A percentile compares a stretch with the other conserved stretches of the same genome.
phyloP scores from a whole-genome alignment of 148 eudicot species.

The Drosera capensis region DNA sequence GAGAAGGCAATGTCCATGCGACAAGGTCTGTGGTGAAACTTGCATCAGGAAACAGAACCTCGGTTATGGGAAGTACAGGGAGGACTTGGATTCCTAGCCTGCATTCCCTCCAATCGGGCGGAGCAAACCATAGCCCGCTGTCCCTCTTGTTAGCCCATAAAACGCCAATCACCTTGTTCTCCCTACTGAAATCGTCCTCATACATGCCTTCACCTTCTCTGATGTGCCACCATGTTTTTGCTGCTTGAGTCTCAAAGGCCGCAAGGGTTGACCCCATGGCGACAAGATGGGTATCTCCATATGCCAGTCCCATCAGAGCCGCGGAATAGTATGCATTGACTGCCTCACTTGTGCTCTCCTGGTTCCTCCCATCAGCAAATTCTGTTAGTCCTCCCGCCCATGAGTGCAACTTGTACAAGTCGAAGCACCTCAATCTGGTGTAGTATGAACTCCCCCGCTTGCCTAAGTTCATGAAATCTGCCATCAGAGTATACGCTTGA shows the following conservation, averaged over 20 bases:
- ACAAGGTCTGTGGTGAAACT: slow-evolving; percentile 50
- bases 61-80: slow-evolving; percentile 56
- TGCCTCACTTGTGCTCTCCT: slow-evolving; percentile 86
- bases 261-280: slow-evolving; percentile 48
- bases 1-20: slow-evolving; percentile 52
- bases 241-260: slow-evolving; percentile 63
- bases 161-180: slow-evolving; percentile 56
- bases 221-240: slow-evolving; percentile 86
- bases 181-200: slow-evolving; percentile 33
- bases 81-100: slow-evolving; percentile 79
- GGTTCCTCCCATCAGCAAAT: slow-evolving; percentile 78
- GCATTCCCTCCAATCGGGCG: slow-evolving; percentile 62
- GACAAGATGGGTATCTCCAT: slow-evolving; percentile 66
- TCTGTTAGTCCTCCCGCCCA: slow-evolving; percentile 93
- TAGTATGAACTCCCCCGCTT: slow-evolving; percentile 27
- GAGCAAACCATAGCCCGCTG: slow-evolving; percentile 81
- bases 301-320: slow-evolving; percentile 84
- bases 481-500: slow-evolving; percentile 71
- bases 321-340: slow-evolving; percentile 81
- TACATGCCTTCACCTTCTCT: slow-evolving; percentile 41
- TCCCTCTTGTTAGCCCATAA: slow-evolving; percentile 77
- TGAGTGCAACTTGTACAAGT: slow-evolving; percentile 78
- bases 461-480: slow-evolving; percentile 72
- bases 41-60: slow-evolving; percentile 51
- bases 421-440: slow-evolving; percentile 72